Evolutionary conservation across 2,329 filamentous ascomycete genomes (phyloP).

Genomic region (Pseudohalonectria lignicola): DNA sequence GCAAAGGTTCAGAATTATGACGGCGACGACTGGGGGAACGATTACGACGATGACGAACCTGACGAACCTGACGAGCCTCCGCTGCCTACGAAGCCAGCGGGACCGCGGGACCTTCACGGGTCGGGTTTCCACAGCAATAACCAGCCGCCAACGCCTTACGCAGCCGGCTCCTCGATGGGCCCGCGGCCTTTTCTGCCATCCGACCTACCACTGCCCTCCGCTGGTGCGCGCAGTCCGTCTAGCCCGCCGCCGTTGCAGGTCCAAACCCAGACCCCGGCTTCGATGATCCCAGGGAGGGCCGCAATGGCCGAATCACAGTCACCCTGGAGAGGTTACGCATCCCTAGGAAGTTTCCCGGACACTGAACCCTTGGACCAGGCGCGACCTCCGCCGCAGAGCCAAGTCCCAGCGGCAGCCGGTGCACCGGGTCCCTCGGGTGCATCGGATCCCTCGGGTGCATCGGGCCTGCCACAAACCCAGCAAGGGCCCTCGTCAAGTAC

Average conservation of each 20-base stretch:
- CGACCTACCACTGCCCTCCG: not conserved
- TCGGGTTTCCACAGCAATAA: too few relatives aligned
- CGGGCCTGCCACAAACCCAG: too few relatives aligned
- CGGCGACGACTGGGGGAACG: slow-evolving; percentile 84
- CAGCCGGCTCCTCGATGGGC: too few relatives aligned
- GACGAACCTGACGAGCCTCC: slow-evolving; percentile 23
- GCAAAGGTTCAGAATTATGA: slow-evolving; percentile 81
- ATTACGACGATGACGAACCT: slow-evolving; percentile 50
- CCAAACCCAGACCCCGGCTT: slow-evolving; percentile 6
- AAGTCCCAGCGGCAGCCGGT: not conserved
- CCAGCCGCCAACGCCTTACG: too few relatives aligned
- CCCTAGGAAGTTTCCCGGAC: not conserved
- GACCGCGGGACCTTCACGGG: too few relatives aligned
- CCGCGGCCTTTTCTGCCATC: not conserved
- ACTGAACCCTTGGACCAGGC: not conserved
- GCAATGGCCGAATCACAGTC: not conserved
- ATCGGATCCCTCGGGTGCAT: too few relatives aligned
- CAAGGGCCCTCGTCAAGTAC: too few relatives aligned
- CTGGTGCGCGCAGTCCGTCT: not conserved
- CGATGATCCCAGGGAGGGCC: not conserved
- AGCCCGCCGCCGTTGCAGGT: slow-evolving; percentile 11
- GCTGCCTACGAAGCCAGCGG: not conserved
- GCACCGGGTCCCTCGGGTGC: too few relatives aligned
- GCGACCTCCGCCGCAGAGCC: not conserved
- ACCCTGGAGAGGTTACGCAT: not conserved